phyloP scores from a whole-genome alignment of 2,329 filamentous ascomycete species.

The Madurella mycetomatis region DNA sequence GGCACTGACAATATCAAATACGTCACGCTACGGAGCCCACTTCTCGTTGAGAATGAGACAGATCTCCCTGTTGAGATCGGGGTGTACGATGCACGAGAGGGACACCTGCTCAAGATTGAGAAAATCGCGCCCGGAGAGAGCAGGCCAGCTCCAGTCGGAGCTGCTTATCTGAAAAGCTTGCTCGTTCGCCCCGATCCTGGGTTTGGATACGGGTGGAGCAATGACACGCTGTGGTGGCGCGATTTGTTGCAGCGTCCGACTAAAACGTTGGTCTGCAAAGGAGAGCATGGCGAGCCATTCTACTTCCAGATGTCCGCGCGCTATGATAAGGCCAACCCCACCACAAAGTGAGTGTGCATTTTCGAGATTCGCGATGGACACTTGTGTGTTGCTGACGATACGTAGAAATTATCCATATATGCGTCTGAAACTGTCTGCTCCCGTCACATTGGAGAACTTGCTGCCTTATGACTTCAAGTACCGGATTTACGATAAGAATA shows the following conservation, averaged over 20 bases:
- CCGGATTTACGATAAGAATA: slow-evolving; percentile 97
- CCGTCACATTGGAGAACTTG: slow-evolving; percentile 89
- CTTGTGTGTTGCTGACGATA: slow-evolving; percentile 30
- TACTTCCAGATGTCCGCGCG: slow-evolving; percentile 93
- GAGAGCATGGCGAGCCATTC: slow-evolving; percentile 83
- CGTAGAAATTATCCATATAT: slow-evolving; percentile 83
- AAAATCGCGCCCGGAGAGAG: slow-evolving; percentile 92
- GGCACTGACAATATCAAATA: slow-evolving; percentile 97
- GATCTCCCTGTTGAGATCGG: slow-evolving; percentile 94
- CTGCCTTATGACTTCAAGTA: slow-evolving; percentile 99
- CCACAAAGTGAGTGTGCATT: slow-evolving; percentile 57
- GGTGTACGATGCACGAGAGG: slow-evolving; percentile 80
- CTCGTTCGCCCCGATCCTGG: slow-evolving; percentile 89
- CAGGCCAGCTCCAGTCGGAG: slow-evolving; percentile 85
- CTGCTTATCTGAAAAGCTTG: slow-evolving; percentile 82
- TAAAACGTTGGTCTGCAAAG: slow-evolving; percentile 80
- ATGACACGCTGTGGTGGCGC: slow-evolving; percentile 85
- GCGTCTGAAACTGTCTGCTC: slow-evolving; percentile 85
- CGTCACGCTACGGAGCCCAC: slow-evolving; percentile 87
- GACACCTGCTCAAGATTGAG: slow-evolving; percentile 92
- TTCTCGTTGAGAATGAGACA: slow-evolving; percentile 92
- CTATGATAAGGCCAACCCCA: slow-evolving; percentile 77
- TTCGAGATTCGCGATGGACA: too few species aligned
- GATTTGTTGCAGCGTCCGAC: slow-evolving; percentile 82
- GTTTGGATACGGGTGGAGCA: slow-evolving; percentile 94